Base-by-base conservation (phyloP, 140 eudicot genomes). In the Bidens hawaiensis region DNA sequence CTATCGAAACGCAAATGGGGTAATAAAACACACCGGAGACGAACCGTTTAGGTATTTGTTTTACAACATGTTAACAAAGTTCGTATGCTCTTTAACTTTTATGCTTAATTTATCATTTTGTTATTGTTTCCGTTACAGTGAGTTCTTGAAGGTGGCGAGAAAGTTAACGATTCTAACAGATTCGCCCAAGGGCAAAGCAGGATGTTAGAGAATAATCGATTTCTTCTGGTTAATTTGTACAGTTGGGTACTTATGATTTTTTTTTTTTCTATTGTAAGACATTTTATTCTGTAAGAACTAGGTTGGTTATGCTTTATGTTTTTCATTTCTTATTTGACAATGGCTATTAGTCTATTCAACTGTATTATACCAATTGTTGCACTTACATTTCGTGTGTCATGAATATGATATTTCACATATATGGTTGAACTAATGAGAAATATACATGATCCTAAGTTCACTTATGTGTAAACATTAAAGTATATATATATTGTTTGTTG, bases 141-240 rank as follows among this genome's bases (percentile, higher is more conserved):
- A 77, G 48, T 81, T 81, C 64, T 47, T 71, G 51, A 81, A 70
- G 64, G 78, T 64, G 25, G 83, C 78, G 22, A 54, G 76, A 53
- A 77, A 76, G 71, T 59, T 81, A 59, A 78, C 74, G 38, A 81
- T 81, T 42, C 58, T 64, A 27, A 60, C 54, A 67, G 80, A 65
- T 15, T 48, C 78, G n/a, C 36, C 41, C 30, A 75, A 58, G 17
- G 59, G 51, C 50, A 62, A 74, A 18, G 22, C 70, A 42, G 85
- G 75, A 64, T 42, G 62, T 40, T 75, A 77, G 76, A 40, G 17
- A 53, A 63, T 53, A 43, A 43, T 53, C 15, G 51, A 30, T 46
- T 77, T 84, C 27, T 21, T 31, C 19, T 28, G 2, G 21, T 64
- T 64, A 7, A 52, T 4, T 16, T 40, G 66, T 68, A 57, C 45